Evolutionary conservation across 768 basidiomycete genomes (phyloP), one percentile per base, ranked within the genome.

Genomic region (Pleurotus tuber-regium): DNA sequence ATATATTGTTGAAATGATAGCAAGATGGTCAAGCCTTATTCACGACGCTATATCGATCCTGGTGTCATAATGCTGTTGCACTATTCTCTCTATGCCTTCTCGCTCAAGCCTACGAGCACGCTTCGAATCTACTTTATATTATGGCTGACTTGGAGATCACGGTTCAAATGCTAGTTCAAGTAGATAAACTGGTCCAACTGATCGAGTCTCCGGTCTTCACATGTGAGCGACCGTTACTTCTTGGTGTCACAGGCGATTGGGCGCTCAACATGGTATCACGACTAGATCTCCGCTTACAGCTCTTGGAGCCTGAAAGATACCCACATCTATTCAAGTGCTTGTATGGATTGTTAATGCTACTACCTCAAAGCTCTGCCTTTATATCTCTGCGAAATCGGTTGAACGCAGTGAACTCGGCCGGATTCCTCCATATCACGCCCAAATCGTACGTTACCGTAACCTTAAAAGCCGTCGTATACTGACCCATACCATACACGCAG

Each of bases 71-170:
- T 62, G 90, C 96, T 1, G 95, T 98, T 36, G 88, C 97, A 0
- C 93, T 93, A 1, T 97, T 99, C 64, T 93, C 97, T 1, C 77
- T 99, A 4, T 99, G 97, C 66, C 77, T 99, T 24, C 77, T 99
- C 21, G 97, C 97, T 4, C 97, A 99, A 66, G 96, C 97, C 2
- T 99, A 99, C 59, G 97, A 99, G 66, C 97, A 99, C 67, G 97
- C 96, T 1, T 96, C 93, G 18, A 98, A 95, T 66, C 78, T 99
- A 3, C 75, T 99, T 14, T 87, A 92, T 55, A 98, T 97, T 54
- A 98, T 99, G 96, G 96, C 94, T 55, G 97, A 99, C 53, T 73
- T 99, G 43, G 97, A 99, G 66, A 90, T 98, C 58, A 98, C 96
- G 2, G 96, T 98, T 8, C 83, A 84, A 21, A 83, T 98, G 66